phyloP scores from a whole-genome alignment of 768 basidiomycete species.

The Cubamyces sp. region DNA sequence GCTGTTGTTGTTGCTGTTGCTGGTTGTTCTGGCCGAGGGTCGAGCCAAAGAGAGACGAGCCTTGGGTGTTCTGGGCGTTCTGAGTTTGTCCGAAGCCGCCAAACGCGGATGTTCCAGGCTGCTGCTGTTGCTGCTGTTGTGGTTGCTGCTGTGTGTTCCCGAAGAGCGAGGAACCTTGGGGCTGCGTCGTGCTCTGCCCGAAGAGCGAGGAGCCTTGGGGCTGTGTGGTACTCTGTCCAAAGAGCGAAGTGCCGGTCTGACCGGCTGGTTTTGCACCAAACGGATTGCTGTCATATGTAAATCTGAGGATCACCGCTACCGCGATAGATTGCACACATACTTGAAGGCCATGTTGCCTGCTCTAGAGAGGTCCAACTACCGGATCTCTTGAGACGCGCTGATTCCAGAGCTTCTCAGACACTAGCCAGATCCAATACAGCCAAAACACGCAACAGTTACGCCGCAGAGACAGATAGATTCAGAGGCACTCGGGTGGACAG shows the following conservation, averaged over 20 bases:
- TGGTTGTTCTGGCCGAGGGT: conserved; percentile 26
- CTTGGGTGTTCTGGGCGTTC: conserved; percentile 6
- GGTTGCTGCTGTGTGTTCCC: conserved; percentile 21
- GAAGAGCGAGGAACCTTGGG: conserved; percentile 20
- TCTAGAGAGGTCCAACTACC: too few relatives aligned
- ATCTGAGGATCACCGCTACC: background rate
- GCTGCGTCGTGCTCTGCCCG: conserved; percentile 23
- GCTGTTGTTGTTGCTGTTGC: conserved; percentile 31
- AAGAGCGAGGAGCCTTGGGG: conserved; percentile 21
- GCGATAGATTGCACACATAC: background rate
- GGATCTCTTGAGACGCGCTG: background rate
- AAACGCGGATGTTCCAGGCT: conserved; percentile 13
- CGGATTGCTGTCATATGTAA: background rate
- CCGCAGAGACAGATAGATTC: too few relatives aligned
- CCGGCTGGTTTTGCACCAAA: conserved; percentile 22
- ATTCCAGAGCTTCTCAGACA: background rate
- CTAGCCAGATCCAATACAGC: too few relatives aligned
- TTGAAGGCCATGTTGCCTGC: conserved; percentile 8
- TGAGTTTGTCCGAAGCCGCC: conserved; percentile 23
- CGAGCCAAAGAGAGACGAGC: conserved; percentile 19
- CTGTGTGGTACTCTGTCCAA: conserved; percentile 24
- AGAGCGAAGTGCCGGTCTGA: conserved; percentile 20
- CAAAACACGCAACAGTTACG: too few relatives aligned
- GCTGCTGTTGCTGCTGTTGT: conserved; percentile 24
- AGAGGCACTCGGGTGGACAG: too few relatives aligned